A percentile compares a stretch with the other conserved stretches of the same genome.
Evolutionary conservation across 1,139 yeast species (phyloP).

Genomic region (Scheffersomyces illinoinensis): DNA sequence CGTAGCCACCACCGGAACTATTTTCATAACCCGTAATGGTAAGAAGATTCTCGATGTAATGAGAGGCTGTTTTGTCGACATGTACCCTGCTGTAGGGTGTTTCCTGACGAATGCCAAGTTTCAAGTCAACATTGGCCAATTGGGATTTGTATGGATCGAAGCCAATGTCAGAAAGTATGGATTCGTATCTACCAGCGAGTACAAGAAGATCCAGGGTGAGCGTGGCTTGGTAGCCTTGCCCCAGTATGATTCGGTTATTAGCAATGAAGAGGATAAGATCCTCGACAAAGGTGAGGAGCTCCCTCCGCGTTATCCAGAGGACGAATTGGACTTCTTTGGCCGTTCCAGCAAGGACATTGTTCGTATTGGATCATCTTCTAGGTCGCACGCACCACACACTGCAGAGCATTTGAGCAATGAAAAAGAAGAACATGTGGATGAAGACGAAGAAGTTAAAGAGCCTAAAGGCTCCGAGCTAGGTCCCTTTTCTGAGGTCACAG

Average conservation of each 20-base stretch:
- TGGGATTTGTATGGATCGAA: constrained; percentile 92
- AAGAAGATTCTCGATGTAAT: constrained; percentile 81
- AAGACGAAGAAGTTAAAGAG: constrained; percentile 15
- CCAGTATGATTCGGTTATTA: constrained; percentile 29
- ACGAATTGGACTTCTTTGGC: constrained; percentile 67
- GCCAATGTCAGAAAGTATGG: constrained; percentile 95
- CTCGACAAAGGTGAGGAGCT: constrained; percentile 73
- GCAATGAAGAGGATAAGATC: constrained; percentile 40
- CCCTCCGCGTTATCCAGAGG: constrained; percentile 48
- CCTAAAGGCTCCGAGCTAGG: constrained; percentile 11
- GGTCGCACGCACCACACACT: constrained; percentile 4
- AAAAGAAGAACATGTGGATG: constrained; percentile 13
- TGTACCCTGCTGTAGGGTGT: constrained; percentile 91
- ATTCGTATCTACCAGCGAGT: constrained; percentile 66
- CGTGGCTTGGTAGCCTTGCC: constrained; percentile 48
- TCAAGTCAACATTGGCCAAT: constrained; percentile 84
- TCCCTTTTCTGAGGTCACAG: constrained; percentile 24
- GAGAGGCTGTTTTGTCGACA: constrained; percentile 73
- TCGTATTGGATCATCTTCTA: constrained; percentile 24
- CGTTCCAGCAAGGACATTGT: constrained; percentile 26
- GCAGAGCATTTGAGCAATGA: constrained; percentile 11
- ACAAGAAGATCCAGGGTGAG: constrained; percentile 41
- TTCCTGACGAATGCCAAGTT: constrained; percentile 69
- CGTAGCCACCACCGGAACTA: constrained; percentile 73
- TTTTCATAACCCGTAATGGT: constrained; percentile 90